These are phyloP conservation scores for Annulohypoxylon truncatum DNA, from an alignment of 2,329 filamentous ascomycete genomes.

Conservation along the genomic window DNA sequence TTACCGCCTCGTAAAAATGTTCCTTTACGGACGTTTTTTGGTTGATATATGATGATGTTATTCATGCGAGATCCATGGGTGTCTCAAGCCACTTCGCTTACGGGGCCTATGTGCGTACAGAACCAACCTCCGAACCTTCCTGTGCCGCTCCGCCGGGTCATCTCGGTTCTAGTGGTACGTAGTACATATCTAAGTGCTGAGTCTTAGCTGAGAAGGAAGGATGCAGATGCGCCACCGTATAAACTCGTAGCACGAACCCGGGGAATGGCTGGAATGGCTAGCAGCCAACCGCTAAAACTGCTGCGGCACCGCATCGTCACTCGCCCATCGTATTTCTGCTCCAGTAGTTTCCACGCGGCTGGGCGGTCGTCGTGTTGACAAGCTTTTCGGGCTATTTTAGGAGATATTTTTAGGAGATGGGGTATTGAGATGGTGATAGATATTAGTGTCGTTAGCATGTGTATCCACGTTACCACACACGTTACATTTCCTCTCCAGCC, in stretches of 20 bases:
- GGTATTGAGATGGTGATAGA: background rate
- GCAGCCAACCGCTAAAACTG: background rate
- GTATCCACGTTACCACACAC: background rate
- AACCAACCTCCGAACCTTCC: background rate
- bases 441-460: too few relatives aligned
- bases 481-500: background rate
- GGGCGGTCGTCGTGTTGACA: background rate
- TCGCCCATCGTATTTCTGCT: constrained; percentile 2
- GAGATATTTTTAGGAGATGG: background rate
- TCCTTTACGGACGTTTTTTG: background rate
- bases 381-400: background rate
- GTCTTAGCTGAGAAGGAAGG: constrained; percentile 10
- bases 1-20: background rate
- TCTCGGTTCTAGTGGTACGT: background rate
- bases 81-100: constrained; percentile 9
- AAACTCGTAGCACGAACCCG: background rate
- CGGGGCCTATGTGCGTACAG: background rate
- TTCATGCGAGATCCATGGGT: background rate
- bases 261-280: background rate
- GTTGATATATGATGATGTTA: background rate
- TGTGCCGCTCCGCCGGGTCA: constrained; percentile 25
- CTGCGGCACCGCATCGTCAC: background rate
- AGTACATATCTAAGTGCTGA: background rate
- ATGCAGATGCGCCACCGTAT: background rate
- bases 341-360: constrained; percentile 8